phyloP scores from a whole-genome alignment of 345 rosid genomes.

The Firmiana major region DNA sequence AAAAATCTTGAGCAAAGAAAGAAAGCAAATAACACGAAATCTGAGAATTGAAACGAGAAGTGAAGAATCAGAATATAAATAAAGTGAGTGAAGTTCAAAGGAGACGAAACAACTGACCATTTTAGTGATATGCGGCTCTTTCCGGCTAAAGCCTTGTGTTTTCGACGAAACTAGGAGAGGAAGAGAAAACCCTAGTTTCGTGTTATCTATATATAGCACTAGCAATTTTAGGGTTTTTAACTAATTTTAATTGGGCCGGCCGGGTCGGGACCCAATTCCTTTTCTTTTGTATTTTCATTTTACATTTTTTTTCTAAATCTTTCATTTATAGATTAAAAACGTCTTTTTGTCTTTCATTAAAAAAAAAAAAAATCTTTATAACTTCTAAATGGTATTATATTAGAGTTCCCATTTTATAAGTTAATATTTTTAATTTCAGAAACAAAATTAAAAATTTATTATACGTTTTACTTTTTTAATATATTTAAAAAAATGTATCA shows the following conservation, averaged over 20 bases:
- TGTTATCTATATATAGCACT: neutral
- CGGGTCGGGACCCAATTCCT: neutral
- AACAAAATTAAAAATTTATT: too few relatives aligned
- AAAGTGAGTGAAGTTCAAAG: neutral
- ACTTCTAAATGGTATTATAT: too few relatives aligned
- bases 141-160: neutral
- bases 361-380: too few relatives aligned
- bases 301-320: neutral
- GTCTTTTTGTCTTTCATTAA: too few relatives aligned
- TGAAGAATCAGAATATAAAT: neutral
- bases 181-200: neutral
- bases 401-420: too few relatives aligned
- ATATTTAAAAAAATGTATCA: too few relatives aligned
- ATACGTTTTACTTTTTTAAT: too few relatives aligned
- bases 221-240: neutral
- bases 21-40: neutral
- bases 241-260: neutral
- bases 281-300: too few relatives aligned
- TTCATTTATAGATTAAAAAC: too few relatives aligned
- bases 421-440: too few relatives aligned
- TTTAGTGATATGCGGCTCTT: neutral
- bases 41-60: neutral
- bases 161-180: neutral
- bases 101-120: neutral
- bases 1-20: too few relatives aligned